Conservation (phyloP, 1,284 basidiomycete species). For the Pisolithus thermaeus region DNA sequence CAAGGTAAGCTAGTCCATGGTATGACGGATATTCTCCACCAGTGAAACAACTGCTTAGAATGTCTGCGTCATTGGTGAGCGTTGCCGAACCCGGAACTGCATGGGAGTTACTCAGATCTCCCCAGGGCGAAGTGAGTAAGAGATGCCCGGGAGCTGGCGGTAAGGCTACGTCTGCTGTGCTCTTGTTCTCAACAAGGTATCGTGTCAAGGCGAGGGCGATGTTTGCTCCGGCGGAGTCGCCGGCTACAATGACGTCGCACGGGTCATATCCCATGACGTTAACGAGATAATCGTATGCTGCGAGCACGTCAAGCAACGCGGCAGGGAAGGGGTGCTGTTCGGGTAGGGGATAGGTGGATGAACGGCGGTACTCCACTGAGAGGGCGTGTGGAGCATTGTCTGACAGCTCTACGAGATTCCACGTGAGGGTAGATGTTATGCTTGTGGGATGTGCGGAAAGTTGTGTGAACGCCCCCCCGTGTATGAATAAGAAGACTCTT, state of each 20-base stretch:
- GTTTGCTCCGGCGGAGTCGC: constrained; percentile 59
- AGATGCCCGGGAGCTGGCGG: constrained; percentile 32
- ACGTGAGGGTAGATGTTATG: constrained; percentile 17
- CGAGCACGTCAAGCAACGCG: constrained; percentile 48
- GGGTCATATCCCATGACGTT: constrained; percentile 35
- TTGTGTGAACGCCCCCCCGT: constrained; percentile 27
- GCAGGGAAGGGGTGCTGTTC: constrained; percentile 41
- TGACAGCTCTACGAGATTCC: constrained; percentile 23
- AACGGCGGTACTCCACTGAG: constrained; percentile 38
- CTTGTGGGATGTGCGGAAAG: constrained; percentile 19
- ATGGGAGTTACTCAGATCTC: constrained; percentile 32
- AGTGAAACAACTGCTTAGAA: constrained; percentile 7
- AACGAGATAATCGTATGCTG: constrained; percentile 47
- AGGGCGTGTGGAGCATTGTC: constrained; percentile 27
- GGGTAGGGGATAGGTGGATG: constrained; percentile 19
- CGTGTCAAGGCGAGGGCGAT: constrained; percentile 42
- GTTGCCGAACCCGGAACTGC: constrained; percentile 22
- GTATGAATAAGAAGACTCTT: constrained; percentile 37
- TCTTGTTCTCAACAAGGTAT: constrained; percentile 31
- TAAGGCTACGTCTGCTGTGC: constrained; percentile 22
- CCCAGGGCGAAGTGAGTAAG: constrained; percentile 42
- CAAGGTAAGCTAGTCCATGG: constrained; percentile 12
- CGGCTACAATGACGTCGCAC: constrained; percentile 46
- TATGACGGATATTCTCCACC: constrained; percentile 4
- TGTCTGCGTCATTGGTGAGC: constrained; percentile 16